Evolutionary conservation across 306 rosid species (phyloP).

Genomic region (Vachellia pachyceras): DNA sequence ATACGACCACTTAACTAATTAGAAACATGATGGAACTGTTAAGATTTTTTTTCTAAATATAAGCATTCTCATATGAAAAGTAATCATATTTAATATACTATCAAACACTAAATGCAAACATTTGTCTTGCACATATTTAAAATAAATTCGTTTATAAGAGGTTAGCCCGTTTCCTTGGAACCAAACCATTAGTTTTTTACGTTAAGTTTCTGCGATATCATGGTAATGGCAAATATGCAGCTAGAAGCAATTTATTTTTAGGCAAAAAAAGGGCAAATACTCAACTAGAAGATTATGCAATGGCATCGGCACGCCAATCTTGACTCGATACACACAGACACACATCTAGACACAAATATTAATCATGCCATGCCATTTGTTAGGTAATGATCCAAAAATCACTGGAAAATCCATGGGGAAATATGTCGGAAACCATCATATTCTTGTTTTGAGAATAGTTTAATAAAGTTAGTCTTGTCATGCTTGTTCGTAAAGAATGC

Average conservation of each 20-base stretch:
- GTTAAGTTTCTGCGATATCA: too few species aligned
- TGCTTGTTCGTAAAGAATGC: not conserved
- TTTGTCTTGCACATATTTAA: too few species aligned
- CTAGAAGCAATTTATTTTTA: too few species aligned
- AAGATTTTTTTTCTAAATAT: too few species aligned
- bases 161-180: too few species aligned
- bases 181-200: not conserved
- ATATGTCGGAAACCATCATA: not conserved
- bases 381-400: not conserved
- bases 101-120: too few species aligned
- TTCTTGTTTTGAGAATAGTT: not conserved
- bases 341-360: not conserved
- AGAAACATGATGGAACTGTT: too few species aligned
- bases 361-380: not conserved
- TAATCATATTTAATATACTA: too few species aligned
- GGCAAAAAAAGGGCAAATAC: not conserved
- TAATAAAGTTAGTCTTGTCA: not conserved
- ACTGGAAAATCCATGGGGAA: not conserved
- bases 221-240: not conserved
- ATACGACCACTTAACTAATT: too few species aligned
- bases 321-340: not conserved
- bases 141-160: too few species aligned
- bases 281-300: not conserved
- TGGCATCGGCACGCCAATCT: constrained; percentile 5
- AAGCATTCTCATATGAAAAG: too few species aligned